Evolutionary conservation across 2,329 filamentous ascomycete genomes (phyloP).

Genomic region (Aspergillus persii): DNA sequence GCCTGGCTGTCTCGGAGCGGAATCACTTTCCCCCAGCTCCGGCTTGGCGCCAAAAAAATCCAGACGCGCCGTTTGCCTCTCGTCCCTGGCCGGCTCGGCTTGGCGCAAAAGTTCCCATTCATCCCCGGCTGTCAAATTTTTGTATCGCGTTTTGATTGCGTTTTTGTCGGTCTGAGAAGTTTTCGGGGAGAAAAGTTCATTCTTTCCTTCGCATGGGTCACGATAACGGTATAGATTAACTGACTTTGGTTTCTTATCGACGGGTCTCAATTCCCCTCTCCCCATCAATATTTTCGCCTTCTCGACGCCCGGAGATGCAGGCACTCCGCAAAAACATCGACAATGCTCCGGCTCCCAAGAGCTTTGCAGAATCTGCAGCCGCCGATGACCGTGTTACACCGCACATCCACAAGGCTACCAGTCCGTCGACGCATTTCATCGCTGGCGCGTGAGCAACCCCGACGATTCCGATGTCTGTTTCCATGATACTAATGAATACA

Average conservation of each 20-base stretch:
- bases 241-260: background rate
- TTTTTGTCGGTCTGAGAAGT: background rate
- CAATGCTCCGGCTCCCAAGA: background rate
- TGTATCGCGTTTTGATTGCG: background rate
- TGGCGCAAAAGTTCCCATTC: background rate
- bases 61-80: background rate
- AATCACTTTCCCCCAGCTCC: background rate
- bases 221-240: background rate
- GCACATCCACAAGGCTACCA: background rate
- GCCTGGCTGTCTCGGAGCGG: background rate
- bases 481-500: background rate
- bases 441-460: constrained; percentile 33
- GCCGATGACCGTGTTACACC: background rate
- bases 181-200: background rate
- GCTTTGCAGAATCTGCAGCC: background rate
- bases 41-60: background rate
- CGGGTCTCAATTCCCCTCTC: background rate
- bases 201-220: background rate
- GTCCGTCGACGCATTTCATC: constrained; percentile 21
- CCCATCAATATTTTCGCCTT: background rate
- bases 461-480: background rate
- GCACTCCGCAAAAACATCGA: background rate
- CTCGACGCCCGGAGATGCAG: background rate
- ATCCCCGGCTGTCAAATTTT: background rate
- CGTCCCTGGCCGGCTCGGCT: background rate